Base-by-base conservation (phyloP, 164 flowering plant species). In the Tetrastigma voinierianum region DNA sequence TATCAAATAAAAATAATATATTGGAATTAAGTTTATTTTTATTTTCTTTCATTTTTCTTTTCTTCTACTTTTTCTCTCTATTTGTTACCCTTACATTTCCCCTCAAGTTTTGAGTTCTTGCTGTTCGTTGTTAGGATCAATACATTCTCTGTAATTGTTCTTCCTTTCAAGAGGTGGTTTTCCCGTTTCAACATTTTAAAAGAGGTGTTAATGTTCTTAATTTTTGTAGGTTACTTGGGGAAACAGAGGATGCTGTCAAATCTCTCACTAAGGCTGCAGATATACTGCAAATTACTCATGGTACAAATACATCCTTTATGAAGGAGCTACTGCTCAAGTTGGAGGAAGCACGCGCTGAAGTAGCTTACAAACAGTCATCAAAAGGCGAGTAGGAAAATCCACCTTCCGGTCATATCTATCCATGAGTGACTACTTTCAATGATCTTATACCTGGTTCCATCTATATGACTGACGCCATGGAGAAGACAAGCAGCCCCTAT, bases 331-430 rank as follows among this genome's bases (percentile, higher is more conserved):
- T 79, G 53, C 10, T 64, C 73, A 87, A 78, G 80, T 70, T 91
- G 78, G 93, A 87, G 45, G 97, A 91, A 82, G 98, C 98, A 57
- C 90, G 73, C 9, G 96, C 96, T 18, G 96, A 91, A 83, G 90
- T 89, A 52, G 82, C 87, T 68, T 78, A 87, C 79, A 87, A 77
- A 67, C 76, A 32, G 16, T 62, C 78, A 62, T 43, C 67, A 1
- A 52, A 47, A 1, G 65, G 58, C 19, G 24, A 69, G 2, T 55
- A 62, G 68, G 17, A 17, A 15, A 48, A 21, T 25, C 21, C 14
- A 10, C 46, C 44, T 24, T 15, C 25, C 9, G 15, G 20, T 53
- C 51, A 20, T 40, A 32, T 44, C 54, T 19, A 24, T 16, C 52
- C 21, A 64, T 25, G 0, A 25, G 7, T 16, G 13, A 10, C 4